These are phyloP conservation scores for Ambrosia hybrid DNA, from an alignment of 140 eudicot species.

Conservation along the genomic window DNA sequence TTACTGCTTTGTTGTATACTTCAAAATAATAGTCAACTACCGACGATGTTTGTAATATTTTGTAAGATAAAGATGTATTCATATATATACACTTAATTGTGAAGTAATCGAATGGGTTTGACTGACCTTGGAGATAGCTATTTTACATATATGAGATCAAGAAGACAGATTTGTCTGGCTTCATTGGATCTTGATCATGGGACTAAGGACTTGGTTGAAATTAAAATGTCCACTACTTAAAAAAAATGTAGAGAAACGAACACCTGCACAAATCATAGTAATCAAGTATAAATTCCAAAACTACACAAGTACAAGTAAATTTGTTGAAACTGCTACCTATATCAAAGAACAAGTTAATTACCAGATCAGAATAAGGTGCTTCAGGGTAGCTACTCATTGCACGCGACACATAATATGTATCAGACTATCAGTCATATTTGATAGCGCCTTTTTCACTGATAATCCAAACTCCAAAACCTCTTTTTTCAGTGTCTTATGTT, in stretches of 20 bases:
- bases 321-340: not conserved
- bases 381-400: slow-evolving; percentile 73
- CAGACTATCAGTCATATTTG: slow-evolving; percentile 65
- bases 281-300: not conserved
- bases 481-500: slow-evolving; percentile 28
- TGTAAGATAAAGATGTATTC: too few species aligned
- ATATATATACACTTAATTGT: too few species aligned
- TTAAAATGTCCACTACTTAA: too few species aligned
- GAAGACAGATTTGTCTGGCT: too few species aligned
- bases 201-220: too few species aligned
- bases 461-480: slow-evolving; percentile 58
- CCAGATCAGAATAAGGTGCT: slow-evolving; percentile 84
- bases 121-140: too few species aligned
- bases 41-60: too few species aligned
- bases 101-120: too few species aligned
- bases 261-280: slow-evolving; percentile 55
- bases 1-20: too few species aligned
- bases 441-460: slow-evolving; percentile 50
- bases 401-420: slow-evolving; percentile 57
- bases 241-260: slow-evolving; percentile 51
- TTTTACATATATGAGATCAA: too few species aligned
- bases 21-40: too few species aligned
- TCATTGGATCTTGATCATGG: too few species aligned
- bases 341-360: slow-evolving; percentile 16
- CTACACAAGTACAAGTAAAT: not conserved